phyloP scores from a whole-genome alignment of 495 filamentous ascomycete species.

The Cenococcum geophilum region DNA sequence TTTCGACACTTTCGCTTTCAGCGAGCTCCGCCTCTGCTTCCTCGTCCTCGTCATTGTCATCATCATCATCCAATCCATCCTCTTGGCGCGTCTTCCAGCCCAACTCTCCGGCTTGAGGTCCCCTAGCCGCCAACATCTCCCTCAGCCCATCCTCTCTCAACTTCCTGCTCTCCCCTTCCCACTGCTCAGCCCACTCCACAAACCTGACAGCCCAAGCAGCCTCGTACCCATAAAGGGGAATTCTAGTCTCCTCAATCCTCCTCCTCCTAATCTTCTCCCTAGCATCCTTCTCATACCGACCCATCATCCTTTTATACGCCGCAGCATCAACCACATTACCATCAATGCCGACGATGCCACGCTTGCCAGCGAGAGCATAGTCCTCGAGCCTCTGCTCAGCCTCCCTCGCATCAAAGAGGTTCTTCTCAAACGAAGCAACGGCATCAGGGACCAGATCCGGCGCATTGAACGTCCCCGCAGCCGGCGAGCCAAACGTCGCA shows the following conservation, averaged over 20 bases:
- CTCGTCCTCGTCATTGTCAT: neutral
- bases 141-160: neutral
- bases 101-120: neutral
- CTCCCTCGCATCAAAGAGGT: neutral
- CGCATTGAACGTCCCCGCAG: neutral
- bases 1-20: neutral
- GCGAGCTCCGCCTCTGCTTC: neutral
- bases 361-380: too few relatives aligned
- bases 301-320: neutral
- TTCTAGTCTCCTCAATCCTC: neutral
- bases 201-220: neutral
- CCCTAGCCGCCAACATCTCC: neutral
- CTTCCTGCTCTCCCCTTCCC: constrained; percentile 2
- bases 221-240: neutral
- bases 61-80: neutral
- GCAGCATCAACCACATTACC: too few relatives aligned
- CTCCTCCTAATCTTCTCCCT: neutral
- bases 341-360: too few relatives aligned
- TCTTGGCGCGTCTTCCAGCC: neutral
- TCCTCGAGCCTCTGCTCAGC: too few relatives aligned
- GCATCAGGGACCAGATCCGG: neutral
- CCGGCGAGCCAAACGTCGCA: neutral
- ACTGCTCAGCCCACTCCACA: constrained; percentile 1
- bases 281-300: neutral
- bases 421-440: neutral